Percentiles rank a stretch among this genome's conserved stretches.
phyloP scores from a whole-genome alignment of 2,329 filamentous ascomycete species.

The Nemania sp. region DNA sequence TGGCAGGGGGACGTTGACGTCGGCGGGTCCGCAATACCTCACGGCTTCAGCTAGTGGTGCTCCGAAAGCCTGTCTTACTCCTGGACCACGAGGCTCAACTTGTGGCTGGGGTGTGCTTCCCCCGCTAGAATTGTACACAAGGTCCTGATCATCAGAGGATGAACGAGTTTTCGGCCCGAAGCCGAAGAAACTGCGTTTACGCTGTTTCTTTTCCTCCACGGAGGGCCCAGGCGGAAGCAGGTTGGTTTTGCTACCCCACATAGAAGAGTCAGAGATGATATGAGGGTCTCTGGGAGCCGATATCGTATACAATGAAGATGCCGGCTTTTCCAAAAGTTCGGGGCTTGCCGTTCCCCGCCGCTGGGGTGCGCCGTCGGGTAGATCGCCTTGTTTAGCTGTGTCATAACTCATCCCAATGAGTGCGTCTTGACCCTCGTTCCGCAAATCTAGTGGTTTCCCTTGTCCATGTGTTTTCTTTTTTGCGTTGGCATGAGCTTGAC shows the following conservation, averaged over 20 bases:
- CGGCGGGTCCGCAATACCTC: conserved; percentile 73
- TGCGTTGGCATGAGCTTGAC: conserved; percentile 43
- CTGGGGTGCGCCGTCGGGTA: conserved; percentile 50
- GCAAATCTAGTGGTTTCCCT: conserved; percentile 43
- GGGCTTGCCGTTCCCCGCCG: conserved; percentile 38
- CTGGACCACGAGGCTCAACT: conserved; percentile 53
- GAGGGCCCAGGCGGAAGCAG: conserved; percentile 52
- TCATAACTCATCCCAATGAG: conserved; percentile 65
- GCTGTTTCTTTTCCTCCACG: conserved; percentile 74
- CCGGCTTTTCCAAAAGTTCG: conserved; percentile 38
- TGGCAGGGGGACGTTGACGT: conserved; percentile 76
- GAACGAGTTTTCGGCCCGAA: conserved; percentile 64
- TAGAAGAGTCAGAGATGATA: conserved; percentile 79
- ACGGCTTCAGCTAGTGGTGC: conserved; percentile 85
- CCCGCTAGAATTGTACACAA: conserved; percentile 56
- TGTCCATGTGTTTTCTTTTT: conserved; percentile 51
- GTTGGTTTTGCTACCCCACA: conserved; percentile 81
- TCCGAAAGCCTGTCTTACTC: conserved; percentile 76
- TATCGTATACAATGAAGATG: conserved; percentile 61
- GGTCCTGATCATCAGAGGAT: conserved; percentile 63
- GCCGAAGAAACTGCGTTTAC: conserved; percentile 80
- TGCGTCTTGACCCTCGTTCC: conserved; percentile 46
- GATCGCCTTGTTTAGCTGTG: conserved; percentile 56
- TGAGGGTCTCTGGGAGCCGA: conserved; percentile 85
- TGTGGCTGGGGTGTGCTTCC: conserved; percentile 45